phyloP scores from a whole-genome alignment of 2,329 filamentous ascomycete species.

The Microcyclosporella mali region DNA sequence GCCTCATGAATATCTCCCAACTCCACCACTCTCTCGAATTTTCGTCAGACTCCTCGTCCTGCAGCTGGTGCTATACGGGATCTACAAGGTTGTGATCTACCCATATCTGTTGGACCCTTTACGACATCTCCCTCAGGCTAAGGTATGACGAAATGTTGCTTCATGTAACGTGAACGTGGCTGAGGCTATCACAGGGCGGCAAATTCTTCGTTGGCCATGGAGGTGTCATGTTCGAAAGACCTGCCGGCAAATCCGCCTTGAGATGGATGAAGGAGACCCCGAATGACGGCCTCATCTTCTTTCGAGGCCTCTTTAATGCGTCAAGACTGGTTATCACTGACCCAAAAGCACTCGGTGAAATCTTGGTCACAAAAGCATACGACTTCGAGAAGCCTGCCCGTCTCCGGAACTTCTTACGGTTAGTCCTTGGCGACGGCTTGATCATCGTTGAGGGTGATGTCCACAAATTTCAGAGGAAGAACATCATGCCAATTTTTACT shows the following conservation, averaged over 20 bases:
- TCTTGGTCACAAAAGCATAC: conserved; percentile 48
- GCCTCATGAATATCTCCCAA: conserved; percentile 13
- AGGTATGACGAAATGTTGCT: background rate
- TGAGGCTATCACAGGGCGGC: conserved; percentile 16
- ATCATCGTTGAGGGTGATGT: conserved; percentile 46
- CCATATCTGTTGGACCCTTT: conserved; percentile 36
- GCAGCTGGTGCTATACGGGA: conserved; percentile 9
- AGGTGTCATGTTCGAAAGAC: conserved; percentile 30
- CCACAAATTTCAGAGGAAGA: conserved; percentile 57
- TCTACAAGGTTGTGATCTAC: conserved; percentile 24
- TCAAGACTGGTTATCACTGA: conserved; percentile 33
- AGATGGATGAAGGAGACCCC: conserved; percentile 34
- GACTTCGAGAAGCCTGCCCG: conserved; percentile 48
- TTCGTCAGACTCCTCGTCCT: conserved; percentile 12
- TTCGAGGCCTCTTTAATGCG: conserved; percentile 35
- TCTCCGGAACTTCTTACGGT: conserved; percentile 40
- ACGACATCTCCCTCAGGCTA: conserved; percentile 31
- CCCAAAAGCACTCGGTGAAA: conserved; percentile 41
- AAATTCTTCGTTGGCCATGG: conserved; percentile 35
- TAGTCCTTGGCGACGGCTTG: conserved; percentile 47
- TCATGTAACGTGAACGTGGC: background rate
- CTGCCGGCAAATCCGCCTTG: conserved; percentile 30
- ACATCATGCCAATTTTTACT: conserved; percentile 72
- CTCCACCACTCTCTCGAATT: conserved; percentile 12
- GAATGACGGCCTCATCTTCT: conserved; percentile 38